Evolutionary conservation across 83 land plant genomes (phyloP).

Genomic region (Picea engelmannii): DNA sequence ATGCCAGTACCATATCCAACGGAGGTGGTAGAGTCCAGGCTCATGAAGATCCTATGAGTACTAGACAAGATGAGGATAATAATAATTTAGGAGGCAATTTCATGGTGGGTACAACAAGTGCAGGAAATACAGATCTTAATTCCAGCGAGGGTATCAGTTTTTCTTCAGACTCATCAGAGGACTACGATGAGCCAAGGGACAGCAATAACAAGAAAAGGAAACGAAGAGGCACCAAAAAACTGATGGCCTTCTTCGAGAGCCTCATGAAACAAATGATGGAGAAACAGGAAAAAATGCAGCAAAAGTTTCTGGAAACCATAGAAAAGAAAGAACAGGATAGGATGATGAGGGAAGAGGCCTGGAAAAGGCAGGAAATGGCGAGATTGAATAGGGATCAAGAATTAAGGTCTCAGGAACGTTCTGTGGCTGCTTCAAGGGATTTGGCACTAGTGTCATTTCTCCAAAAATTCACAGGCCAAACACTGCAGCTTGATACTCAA

Average conservation of each 20-base stretch:
- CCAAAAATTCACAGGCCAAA: slow-evolving; percentile 1
- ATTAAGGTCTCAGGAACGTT: slow-evolving; percentile 2
- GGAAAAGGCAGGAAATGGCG: neutral
- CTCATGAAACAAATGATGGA: slow-evolving; percentile 8
- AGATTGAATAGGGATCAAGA: neutral
- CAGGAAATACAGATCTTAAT: slow-evolving; percentile 1
- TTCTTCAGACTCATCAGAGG: slow-evolving; percentile 12
- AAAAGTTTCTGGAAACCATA: slow-evolving; percentile 3
- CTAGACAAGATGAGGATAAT: too few species aligned
- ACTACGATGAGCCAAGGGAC: slow-evolving; percentile 6
- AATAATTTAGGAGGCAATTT: neutral
- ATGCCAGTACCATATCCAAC: neutral
- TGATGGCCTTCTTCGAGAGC: slow-evolving; percentile 6
- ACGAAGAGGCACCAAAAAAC: neutral
- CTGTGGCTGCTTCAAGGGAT: slow-evolving; percentile 8
- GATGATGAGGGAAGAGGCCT: neutral
- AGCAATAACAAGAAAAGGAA: neutral
- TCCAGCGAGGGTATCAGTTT: neutral
- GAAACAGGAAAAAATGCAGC: slow-evolving; percentile 12
- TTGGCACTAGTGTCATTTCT: slow-evolving; percentile 3
- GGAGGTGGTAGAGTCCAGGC: neutral
- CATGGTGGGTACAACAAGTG: neutral
- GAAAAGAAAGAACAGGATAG: slow-evolving; percentile 7
- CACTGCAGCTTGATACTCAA: neutral
- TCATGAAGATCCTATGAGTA: neutral